Percentiles rank a stretch among this genome's conserved stretches.
These are phyloP conservation scores for Spirogloea muscicola DNA, from an alignment of 139 green algal species.

Conservation along the genomic window DNA sequence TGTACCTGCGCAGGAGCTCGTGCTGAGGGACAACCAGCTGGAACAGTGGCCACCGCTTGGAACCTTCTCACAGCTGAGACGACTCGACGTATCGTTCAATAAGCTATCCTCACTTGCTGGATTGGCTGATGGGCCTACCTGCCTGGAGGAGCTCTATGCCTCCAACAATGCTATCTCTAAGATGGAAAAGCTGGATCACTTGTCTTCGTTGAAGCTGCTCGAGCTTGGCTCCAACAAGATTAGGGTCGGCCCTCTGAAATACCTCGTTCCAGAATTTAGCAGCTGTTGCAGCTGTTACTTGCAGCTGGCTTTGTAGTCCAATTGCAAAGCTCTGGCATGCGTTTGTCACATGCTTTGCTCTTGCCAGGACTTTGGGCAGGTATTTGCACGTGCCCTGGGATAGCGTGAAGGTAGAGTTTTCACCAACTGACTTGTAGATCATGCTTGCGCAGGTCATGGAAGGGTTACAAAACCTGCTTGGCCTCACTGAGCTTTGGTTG, in stretches of 20 bases:
- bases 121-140: neutral
- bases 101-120: constrained; percentile 33
- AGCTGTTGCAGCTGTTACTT: too few relatives aligned
- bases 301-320: too few relatives aligned
- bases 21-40: constrained; percentile 35
- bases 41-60: constrained; percentile 16
- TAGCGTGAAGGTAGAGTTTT: too few relatives aligned
- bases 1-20: constrained; percentile 22
- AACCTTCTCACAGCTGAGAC: neutral
- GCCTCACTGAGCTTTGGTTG: constrained; percentile 84
- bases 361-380: too few relatives aligned
- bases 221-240: constrained; percentile 88
- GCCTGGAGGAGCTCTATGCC: constrained; percentile 72
- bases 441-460: constrained; percentile 62
- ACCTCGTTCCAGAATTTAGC: too few relatives aligned
- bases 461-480: constrained; percentile 45
- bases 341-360: too few relatives aligned
- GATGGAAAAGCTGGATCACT: constrained; percentile 50
- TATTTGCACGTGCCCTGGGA: too few relatives aligned
- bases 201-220: constrained; percentile 67
- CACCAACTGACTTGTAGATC: too few relatives aligned
- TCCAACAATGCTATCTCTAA: constrained; percentile 80
- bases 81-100: constrained; percentile 48
- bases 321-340: too few relatives aligned
- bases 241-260: too few relatives aligned